Conservation (phyloP, 495 filamentous ascomycete species). For the Rhypophila decipiens region DNA sequence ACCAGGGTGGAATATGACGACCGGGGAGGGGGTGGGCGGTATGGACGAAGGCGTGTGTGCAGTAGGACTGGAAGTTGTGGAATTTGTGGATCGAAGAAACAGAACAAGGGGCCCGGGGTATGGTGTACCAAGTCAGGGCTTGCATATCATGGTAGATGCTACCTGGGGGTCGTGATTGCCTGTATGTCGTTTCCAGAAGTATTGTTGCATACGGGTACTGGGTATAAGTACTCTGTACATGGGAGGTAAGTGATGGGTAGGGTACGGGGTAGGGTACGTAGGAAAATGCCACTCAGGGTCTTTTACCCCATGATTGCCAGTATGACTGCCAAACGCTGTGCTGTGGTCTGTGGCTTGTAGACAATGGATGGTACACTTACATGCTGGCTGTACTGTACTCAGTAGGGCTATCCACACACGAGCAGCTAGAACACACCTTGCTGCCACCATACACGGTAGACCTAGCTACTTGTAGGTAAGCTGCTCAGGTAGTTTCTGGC, state of each 20-base stretch:
- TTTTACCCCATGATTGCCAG: constrained; percentile 18
- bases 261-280: constrained; percentile 16
- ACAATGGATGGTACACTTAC: too few relatives aligned
- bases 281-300: constrained; percentile 21
- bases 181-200: too few relatives aligned
- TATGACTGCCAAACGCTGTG: constrained; percentile 20
- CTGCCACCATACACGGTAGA: too few relatives aligned
- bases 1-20: constrained; percentile 3
- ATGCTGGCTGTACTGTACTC: too few relatives aligned
- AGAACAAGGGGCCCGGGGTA: constrained; percentile 23
- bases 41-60: constrained; percentile 11
- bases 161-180: too few relatives aligned
- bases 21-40: constrained; percentile 7
- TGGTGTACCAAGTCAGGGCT: constrained; percentile 18
- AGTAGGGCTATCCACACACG: constrained; percentile 10
- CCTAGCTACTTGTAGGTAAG: background rate
- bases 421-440: constrained; percentile 1
- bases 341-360: constrained; percentile 10
- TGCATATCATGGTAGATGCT: constrained; percentile 16
- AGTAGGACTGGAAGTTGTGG: too few relatives aligned
- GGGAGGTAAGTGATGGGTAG: constrained; percentile 6
- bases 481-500: constrained; percentile 1
- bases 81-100: constrained; percentile 17
- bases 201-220: too few relatives aligned
- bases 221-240: constrained; percentile 2